Evolutionary conservation across 192 early-diverging fungal genomes (phyloP).

Genomic region (Radiomyces spectabilis): DNA sequence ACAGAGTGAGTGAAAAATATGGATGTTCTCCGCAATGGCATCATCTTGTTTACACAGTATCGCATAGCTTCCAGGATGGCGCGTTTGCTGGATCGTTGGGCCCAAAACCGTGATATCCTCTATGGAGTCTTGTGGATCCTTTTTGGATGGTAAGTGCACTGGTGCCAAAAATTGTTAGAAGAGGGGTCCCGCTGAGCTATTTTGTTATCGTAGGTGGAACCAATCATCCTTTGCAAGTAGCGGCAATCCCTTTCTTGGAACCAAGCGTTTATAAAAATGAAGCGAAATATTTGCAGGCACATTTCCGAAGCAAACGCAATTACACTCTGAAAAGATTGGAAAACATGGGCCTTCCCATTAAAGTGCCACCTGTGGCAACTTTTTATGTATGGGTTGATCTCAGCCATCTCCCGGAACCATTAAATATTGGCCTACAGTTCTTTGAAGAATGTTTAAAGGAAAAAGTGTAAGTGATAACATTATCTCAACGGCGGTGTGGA

Average conservation of each 20-base stretch:
- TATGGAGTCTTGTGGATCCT: conserved; percentile 35
- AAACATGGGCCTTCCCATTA: conserved; percentile 29
- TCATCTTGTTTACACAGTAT: no score
- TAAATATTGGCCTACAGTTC: conserved; percentile 40
- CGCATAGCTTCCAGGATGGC: conserved; percentile 36
- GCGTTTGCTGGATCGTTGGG: conserved; percentile 44
- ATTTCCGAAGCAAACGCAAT: conserved; percentile 37
- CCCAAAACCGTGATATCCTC: conserved; percentile 41
- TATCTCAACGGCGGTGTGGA: no score
- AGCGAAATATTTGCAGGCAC: conserved; percentile 33
- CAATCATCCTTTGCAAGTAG: conserved; percentile 41
- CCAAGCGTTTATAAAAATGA: conserved; percentile 27
- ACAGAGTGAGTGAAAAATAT: conserved; percentile 9
- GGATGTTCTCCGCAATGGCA: no score
- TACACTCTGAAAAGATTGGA: conserved; percentile 29
- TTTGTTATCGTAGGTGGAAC: conserved; percentile 42
- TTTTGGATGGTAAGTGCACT: no score
- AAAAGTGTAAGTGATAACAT: conserved; percentile 36
- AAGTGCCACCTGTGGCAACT: conserved; percentile 33
- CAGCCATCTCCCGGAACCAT: conserved; percentile 28
- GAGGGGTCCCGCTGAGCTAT: no score
- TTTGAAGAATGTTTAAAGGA: conserved; percentile 45
- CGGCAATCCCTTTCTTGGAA: conserved; percentile 40
- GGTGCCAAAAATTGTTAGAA: no score
- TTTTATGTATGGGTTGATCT: conserved; percentile 47